phyloP scores from a whole-genome alignment of 352 stramenopile species.

The Pythium sukuiense region DNA sequence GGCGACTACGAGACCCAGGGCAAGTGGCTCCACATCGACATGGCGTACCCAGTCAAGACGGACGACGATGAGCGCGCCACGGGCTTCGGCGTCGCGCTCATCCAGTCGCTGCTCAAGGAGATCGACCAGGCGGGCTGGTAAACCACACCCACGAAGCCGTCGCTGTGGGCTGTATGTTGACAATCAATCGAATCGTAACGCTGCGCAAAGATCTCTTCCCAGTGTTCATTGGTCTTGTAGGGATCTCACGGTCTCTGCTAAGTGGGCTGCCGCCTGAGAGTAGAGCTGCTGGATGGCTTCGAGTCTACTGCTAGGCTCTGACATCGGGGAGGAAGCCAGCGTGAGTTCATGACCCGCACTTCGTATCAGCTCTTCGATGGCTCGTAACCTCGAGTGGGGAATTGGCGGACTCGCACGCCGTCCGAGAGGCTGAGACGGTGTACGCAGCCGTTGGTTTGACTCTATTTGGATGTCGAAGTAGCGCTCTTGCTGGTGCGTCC shows the following conservation, averaged over 20 bases:
- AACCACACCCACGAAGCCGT: neutral
- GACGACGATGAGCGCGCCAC: conserved; percentile 85
- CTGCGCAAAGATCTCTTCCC: neutral
- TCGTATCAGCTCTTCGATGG: conserved; percentile 10
- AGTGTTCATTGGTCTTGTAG: neutral
- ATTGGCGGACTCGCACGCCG: neutral
- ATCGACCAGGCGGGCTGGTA: conserved; percentile 55
- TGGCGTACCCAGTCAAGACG: conserved; percentile 88
- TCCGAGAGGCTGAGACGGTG: neutral
- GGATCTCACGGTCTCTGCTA: conserved; percentile 12
- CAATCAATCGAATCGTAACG: conserved; percentile 2
- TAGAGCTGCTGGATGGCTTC: conserved; percentile 3
- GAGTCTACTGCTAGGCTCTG: neutral
- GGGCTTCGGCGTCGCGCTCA: conserved; percentile 93
- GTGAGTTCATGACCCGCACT: neutral
- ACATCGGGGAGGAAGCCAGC: neutral
- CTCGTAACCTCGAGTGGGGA: neutral
- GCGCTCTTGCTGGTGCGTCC: conserved; percentile 18
- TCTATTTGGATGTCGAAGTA: conserved; percentile 12
- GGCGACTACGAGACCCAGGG: conserved; percentile 76
- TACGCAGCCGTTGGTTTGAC: neutral
- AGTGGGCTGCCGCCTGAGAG: conserved; percentile 11
- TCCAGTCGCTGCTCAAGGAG: conserved; percentile 68
- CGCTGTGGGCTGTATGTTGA: conserved; percentile 4
- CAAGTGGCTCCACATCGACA: conserved; percentile 95